phyloP scores from a whole-genome alignment of 148 eudicot species.

The Dysphania ambrosioides region DNA sequence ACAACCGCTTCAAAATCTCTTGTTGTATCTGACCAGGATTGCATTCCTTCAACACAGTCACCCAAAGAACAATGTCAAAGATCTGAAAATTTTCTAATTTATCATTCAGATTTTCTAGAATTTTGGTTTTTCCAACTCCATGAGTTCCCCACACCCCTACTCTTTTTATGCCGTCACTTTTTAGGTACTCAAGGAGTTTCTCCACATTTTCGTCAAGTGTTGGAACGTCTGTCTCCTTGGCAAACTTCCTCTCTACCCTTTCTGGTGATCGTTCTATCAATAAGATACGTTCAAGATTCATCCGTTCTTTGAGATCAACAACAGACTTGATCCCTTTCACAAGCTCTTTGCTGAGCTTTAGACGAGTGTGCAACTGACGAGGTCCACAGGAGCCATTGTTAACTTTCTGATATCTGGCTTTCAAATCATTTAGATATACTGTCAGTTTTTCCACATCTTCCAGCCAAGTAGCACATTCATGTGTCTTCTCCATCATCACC shows the following conservation, averaged over 20 bases:
- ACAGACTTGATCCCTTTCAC: constrained; percentile 14
- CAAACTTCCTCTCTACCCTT: constrained; percentile 13
- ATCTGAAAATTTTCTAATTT: background rate
- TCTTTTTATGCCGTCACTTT: constrained; percentile 19
- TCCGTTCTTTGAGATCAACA: constrained; percentile 11
- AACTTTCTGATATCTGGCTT: constrained; percentile 17
- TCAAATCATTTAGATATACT: background rate
- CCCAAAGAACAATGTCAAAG: constrained; percentile 28
- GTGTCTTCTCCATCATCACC: constrained; percentile 14
- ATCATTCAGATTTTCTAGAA: constrained; percentile 21
- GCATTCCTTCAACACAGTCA: constrained; percentile 21
- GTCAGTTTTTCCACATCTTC: constrained; percentile 3
- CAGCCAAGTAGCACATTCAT: constrained; percentile 21
- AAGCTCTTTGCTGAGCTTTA: constrained; percentile 22
- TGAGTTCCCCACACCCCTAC: constrained; percentile 27
- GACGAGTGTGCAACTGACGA: constrained; percentile 11
- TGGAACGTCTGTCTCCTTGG: constrained; percentile 17
- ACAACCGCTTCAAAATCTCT: constrained; percentile 18
- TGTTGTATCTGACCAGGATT: constrained; percentile 15
- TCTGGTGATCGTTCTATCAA: constrained; percentile 9
- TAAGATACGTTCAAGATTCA: constrained; percentile 3
- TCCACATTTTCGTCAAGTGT: constrained; percentile 22
- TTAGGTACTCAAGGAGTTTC: constrained; percentile 18
- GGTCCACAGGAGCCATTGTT: constrained; percentile 10
- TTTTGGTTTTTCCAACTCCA: constrained; percentile 32